These are phyloP conservation scores for Phytophthora melonis DNA, from an alignment of 352 stramenopile genomes.

Conservation along the genomic window DNA sequence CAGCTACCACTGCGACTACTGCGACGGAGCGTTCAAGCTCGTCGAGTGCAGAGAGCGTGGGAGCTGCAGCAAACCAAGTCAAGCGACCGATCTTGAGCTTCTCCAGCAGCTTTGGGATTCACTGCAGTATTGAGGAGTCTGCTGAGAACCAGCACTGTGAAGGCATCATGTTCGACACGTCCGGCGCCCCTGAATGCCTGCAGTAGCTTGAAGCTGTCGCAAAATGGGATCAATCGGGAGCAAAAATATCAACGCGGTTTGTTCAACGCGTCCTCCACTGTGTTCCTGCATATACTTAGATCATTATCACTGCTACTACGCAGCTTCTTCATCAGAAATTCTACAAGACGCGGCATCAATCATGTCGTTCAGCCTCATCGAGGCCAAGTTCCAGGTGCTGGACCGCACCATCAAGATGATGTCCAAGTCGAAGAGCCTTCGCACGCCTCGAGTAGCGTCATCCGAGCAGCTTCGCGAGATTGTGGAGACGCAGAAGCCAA, in stretches of 20 bases:
- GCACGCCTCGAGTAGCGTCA: conserved; percentile 42
- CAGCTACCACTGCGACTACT: neutral
- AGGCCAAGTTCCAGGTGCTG: conserved; percentile 72
- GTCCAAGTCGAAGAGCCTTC: conserved; percentile 37
- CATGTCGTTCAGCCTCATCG: conserved; percentile 75
- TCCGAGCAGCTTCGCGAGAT: conserved; percentile 63
- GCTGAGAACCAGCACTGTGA: conserved; percentile 12
- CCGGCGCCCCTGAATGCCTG: conserved; percentile 9
- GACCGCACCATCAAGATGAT: conserved; percentile 62
- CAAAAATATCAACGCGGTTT: conserved; percentile 26
- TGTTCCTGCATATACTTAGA: conserved; percentile 22
- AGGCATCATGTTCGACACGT: conserved; percentile 48
- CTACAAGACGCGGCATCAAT: conserved; percentile 2
- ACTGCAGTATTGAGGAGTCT: conserved; percentile 31
- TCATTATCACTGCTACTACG: neutral
- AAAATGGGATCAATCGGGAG: conserved; percentile 22
- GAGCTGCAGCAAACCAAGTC: neutral
- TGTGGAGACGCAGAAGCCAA: conserved; percentile 45
- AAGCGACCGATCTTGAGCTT: conserved; percentile 43
- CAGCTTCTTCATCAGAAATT: conserved; percentile 4
- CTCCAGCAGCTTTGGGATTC: conserved; percentile 38
- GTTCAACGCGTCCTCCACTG: neutral
- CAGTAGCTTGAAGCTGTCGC: conserved; percentile 4
- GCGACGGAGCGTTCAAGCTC: neutral
- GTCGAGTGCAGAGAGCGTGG: neutral